Evolutionary conservation across 2,329 filamentous ascomycete species (phyloP), one percentile per base, ranked within the genome.

Genomic region (Sclerotinia glacialis): DNA sequence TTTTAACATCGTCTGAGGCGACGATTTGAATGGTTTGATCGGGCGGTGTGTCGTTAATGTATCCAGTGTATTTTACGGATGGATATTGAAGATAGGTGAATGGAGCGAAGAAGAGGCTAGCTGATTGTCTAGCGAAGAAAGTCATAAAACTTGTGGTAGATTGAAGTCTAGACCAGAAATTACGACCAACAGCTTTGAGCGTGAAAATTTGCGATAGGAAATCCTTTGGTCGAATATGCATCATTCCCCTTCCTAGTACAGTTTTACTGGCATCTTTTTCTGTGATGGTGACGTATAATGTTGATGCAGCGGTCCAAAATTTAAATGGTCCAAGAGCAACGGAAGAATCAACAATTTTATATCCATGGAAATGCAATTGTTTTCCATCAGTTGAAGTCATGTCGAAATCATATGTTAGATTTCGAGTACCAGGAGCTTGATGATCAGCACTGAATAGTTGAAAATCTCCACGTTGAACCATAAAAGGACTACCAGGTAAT

Each of bases 301-400:
- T 88, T 26, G 82, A 86, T 0, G 86, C 87, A 2, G 86, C 83
- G 59, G 79, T 79, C 87, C 86, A 89, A 67, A 89, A 85, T 68
- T 83, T 79, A 50, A 78, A 71, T 1, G 83, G 81, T 2, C 82
- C 81, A 44, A 89, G 78, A 2, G 86, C 84, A 0, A 86, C 83
- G 0, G 83, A 84, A 4, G 86, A 83, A 74, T 88, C 83, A 52
- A 89, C 81, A 2, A 85, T 79, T 75, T 89, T 89, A 76, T 83
- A 86, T 0, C 86, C 87, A 68, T 86, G 80, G 73, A 90, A 86
- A 67, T 84, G 83, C 55, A 86, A 80, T 58, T 77, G 78, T 54
- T 79, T 77, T 18, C 83, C 84, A 67, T 84, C 78, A 5, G 82
- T 79, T 6, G 84, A 83, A 34, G 79, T 79, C 81, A 89, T 83